Percentiles rank a stretch among this genome's conserved stretches.
phyloP scores from a whole-genome alignment of 441 rosid genomes.

The Geranium incanum region DNA sequence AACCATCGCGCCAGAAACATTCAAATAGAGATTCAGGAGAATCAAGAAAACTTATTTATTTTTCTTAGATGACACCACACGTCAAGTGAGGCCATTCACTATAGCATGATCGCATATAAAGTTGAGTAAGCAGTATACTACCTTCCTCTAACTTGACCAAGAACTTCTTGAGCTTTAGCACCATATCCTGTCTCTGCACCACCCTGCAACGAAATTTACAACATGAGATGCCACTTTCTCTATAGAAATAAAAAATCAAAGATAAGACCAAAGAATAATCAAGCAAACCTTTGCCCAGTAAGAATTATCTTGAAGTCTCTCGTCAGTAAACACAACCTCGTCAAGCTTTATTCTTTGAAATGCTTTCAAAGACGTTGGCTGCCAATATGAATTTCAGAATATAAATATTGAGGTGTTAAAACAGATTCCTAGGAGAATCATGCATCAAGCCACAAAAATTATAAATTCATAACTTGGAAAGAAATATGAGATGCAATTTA shows the following conservation, averaged over 20 bases:
- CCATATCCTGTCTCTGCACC: conserved; percentile 90
- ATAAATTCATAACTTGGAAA: background rate
- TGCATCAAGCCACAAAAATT: background rate
- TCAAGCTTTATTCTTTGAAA: conserved; percentile 81
- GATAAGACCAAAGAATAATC: background rate
- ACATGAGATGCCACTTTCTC: background rate
- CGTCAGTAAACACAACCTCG: conserved; percentile 57
- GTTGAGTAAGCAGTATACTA: conserved; percentile 18
- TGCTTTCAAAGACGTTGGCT: conserved; percentile 52
- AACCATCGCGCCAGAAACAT: background rate
- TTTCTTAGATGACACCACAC: background rate
- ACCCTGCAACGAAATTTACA: conserved; percentile 33
- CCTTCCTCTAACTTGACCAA: conserved; percentile 96
- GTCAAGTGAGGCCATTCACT: background rate
- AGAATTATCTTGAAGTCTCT: conserved; percentile 78
- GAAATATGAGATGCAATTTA: background rate
- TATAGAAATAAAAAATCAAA: background rate
- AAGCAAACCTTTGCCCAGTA: conserved; percentile 78
- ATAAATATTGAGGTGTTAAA: background rate
- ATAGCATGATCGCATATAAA: background rate
- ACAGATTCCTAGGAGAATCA: background rate
- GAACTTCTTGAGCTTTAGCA: conserved; percentile 88
- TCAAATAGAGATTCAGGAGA: background rate
- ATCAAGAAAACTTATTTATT: background rate
- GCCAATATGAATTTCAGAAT: conserved; percentile 17